phyloP scores from a whole-genome alignment of 345 rosid genomes.

The Eucalyptus camaldulensis region DNA sequence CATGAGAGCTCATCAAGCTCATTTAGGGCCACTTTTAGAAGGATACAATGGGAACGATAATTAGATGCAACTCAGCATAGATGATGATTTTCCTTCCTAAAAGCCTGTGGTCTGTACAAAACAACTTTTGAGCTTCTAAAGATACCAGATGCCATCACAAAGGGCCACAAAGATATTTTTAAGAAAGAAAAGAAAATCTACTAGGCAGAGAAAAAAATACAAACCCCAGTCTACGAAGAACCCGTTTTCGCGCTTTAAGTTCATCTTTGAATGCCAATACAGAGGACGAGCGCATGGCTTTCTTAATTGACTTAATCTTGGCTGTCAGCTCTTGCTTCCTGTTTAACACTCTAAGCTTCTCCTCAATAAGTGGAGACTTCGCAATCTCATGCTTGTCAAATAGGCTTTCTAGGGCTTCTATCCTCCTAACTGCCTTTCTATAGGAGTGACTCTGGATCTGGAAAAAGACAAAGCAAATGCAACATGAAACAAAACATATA shows the following conservation, averaged over 20 bases:
- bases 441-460: slow-evolving; percentile 77
- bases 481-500: background rate
- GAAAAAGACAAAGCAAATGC: slow-evolving; percentile 2
- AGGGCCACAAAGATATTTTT: background rate
- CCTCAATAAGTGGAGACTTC: slow-evolving; percentile 72
- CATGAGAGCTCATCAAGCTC: background rate
- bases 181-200: background rate
- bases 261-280: slow-evolving; percentile 93
- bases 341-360: slow-evolving; percentile 71
- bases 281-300: slow-evolving; percentile 59
- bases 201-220: background rate
- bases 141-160: background rate
- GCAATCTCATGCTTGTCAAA: slow-evolving; percentile 86
- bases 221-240: slow-evolving; percentile 93
- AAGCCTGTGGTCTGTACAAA: background rate
- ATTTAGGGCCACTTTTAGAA: background rate
- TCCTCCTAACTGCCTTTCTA: slow-evolving; percentile 61
- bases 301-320: slow-evolving; percentile 75
- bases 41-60: background rate
- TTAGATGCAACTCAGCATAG: background rate
- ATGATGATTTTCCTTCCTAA: background rate
- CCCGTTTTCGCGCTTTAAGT: slow-evolving; percentile 92
- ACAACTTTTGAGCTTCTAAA: background rate
- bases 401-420: slow-evolving; percentile 79
- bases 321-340: slow-evolving; percentile 67